phyloP scores from a whole-genome alignment of 2,329 filamentous ascomycete species.

The Massarina eburnea region DNA sequence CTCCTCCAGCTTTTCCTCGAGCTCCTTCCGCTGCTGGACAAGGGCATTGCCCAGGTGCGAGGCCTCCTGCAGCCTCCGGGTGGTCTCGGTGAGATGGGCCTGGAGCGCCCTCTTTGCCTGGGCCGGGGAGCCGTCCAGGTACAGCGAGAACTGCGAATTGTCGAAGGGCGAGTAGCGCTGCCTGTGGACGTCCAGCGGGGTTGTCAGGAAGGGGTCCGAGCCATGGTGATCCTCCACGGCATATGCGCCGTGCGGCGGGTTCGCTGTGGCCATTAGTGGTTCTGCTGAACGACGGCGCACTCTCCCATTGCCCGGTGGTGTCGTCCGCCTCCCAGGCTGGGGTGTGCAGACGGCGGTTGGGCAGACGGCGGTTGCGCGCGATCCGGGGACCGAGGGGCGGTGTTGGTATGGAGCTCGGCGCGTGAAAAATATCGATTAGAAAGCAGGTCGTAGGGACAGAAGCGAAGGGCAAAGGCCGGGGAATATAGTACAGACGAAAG shows the following conservation, averaged over 20 bases:
- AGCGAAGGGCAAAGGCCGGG: constrained; percentile 3
- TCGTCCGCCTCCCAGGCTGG: constrained; percentile 5
- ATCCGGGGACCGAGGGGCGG: neutral
- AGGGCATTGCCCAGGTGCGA: constrained; percentile 86
- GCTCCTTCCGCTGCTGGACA: constrained; percentile 80
- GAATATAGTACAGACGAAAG: constrained; percentile 7
- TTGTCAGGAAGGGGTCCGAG: constrained; percentile 50
- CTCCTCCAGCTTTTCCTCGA: constrained; percentile 79
- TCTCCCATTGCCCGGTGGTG: constrained; percentile 29
- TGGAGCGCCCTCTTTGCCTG: constrained; percentile 88
- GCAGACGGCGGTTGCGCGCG: constrained; percentile 2
- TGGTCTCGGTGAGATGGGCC: constrained; percentile 89
- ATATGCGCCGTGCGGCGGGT: constrained; percentile 44
- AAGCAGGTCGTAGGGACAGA: constrained; percentile 1
- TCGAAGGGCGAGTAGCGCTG: constrained; percentile 85
- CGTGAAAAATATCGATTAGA: constrained; percentile 1
- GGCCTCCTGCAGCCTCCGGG: constrained; percentile 86
- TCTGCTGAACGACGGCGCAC: constrained; percentile 16
- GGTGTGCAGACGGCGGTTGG: too few species aligned
- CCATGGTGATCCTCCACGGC: constrained; percentile 41
- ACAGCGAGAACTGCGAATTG: constrained; percentile 74
- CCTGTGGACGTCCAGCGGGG: constrained; percentile 42
- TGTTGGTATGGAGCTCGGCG: neutral
- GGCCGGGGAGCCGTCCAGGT: constrained; percentile 74
- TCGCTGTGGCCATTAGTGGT: constrained; percentile 47